phyloP scores from a whole-genome alignment of 805 yeast species.

The Huiozyma sinensis region DNA sequence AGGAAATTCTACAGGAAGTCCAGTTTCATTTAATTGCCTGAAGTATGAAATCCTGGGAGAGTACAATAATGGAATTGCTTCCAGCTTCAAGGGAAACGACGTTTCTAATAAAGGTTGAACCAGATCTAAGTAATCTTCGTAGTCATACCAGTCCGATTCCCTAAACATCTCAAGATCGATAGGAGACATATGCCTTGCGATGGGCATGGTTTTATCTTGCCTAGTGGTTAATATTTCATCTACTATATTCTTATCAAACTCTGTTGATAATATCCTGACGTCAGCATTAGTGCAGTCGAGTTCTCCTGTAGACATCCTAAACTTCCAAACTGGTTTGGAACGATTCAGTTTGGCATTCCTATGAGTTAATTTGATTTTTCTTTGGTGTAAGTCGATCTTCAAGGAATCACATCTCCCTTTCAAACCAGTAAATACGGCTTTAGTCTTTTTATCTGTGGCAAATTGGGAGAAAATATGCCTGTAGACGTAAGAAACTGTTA shows the following conservation, averaged over 20 bases:
- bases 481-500: slow-evolving; percentile 64
- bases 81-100: slow-evolving; percentile 32
- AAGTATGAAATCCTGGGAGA: slow-evolving; percentile 55
- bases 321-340: slow-evolving; percentile 37
- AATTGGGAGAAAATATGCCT: slow-evolving; percentile 40
- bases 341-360: slow-evolving; percentile 35
- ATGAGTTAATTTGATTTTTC: slow-evolving; percentile 32
- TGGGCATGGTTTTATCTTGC: too few species aligned
- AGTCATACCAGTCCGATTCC: slow-evolving; percentile 52
- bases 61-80: slow-evolving; percentile 36
- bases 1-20: slow-evolving; percentile 38
- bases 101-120: slow-evolving; percentile 37
- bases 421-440: slow-evolving; percentile 47
- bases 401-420: slow-evolving; percentile 44
- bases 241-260: slow-evolving; percentile 46
- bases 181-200: neutral
- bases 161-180: slow-evolving; percentile 3
- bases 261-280: slow-evolving; percentile 52
- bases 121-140: slow-evolving; percentile 65
- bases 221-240: slow-evolving; percentile 27
- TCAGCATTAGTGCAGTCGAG: slow-evolving; percentile 62
- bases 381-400: slow-evolving; percentile 53
- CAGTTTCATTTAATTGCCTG: slow-evolving; percentile 39
- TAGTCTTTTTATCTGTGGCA: slow-evolving; percentile 32
- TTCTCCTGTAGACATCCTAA: slow-evolving; percentile 58